Evolutionary conservation across 1,139 yeast species (phyloP).

Genomic region (Scheffersomyces parashehatae): DNA sequence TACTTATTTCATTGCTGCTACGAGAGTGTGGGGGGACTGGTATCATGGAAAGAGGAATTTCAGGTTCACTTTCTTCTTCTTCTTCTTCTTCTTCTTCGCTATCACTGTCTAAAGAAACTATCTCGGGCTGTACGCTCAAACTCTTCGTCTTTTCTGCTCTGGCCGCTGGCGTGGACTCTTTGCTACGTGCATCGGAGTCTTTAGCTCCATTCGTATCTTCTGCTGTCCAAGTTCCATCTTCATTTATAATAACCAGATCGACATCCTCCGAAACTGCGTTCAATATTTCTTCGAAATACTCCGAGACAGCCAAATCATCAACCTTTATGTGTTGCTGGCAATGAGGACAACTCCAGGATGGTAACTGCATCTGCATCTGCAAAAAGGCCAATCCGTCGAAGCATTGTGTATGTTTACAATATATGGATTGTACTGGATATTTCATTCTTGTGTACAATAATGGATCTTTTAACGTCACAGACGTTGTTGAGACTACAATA

Average conservation of each 20-base stretch:
- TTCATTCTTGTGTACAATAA: conserved; percentile 61
- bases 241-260: conserved; percentile 54
- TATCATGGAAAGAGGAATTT: neutral
- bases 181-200: neutral
- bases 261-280: conserved; percentile 42
- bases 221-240: conserved; percentile 61
- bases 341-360: conserved; percentile 71
- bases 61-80: conserved; percentile 15
- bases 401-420: conserved; percentile 70
- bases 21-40: neutral
- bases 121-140: conserved; percentile 10
- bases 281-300: conserved; percentile 57
- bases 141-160: neutral
- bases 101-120: conserved; percentile 30
- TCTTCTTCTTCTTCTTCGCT: conserved; percentile 28
- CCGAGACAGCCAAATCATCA: conserved; percentile 60
- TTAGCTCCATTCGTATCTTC: conserved; percentile 8
- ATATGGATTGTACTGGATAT: conserved; percentile 58
- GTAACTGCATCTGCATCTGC: conserved; percentile 58
- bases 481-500: conserved; percentile 55
- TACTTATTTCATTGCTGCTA: no score
- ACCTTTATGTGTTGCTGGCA: conserved; percentile 49
- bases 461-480: conserved; percentile 63
- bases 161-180: neutral
- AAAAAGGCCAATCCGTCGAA: conserved; percentile 66